phyloP scores from a whole-genome alignment of 371 early-diverging fungal genomes.

The Rhizopus microsporus region DNA sequence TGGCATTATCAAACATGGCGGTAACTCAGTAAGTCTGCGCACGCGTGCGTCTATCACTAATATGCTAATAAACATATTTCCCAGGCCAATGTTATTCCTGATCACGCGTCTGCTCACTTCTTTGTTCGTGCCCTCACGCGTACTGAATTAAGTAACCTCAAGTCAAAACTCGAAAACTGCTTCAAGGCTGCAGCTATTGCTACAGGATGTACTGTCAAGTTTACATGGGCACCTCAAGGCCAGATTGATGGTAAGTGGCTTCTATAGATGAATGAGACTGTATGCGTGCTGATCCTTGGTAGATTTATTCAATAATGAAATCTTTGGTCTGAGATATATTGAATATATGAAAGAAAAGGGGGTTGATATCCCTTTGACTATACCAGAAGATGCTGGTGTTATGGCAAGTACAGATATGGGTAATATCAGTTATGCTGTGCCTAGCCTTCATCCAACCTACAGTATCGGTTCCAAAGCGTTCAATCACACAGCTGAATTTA shows the following conservation, averaged over 20 bases:
- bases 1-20: constrained; percentile 73
- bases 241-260: constrained; percentile 27
- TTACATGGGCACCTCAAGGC: constrained; percentile 45
- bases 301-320: constrained; percentile 59
- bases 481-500: constrained; percentile 54
- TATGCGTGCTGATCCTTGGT: neutral
- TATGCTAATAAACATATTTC: neutral
- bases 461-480: constrained; percentile 19
- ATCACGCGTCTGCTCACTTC: constrained; percentile 55
- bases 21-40: constrained; percentile 56
- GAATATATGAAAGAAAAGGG: constrained; percentile 53
- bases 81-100: constrained; percentile 57
- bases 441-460: constrained; percentile 27
- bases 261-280: constrained; percentile 2
- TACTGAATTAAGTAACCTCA: constrained; percentile 49
- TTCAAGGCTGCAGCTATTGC: constrained; percentile 68
- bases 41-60: constrained; percentile 2
- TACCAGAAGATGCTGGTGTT: constrained; percentile 37
- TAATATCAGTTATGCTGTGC: constrained; percentile 54
- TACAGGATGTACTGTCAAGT: constrained; percentile 67
- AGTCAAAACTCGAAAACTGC: constrained; percentile 49
- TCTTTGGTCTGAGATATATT: constrained; percentile 57
- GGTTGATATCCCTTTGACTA: constrained; percentile 32
- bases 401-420: constrained; percentile 77
- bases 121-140: constrained; percentile 56